These are phyloP conservation scores for Trichoderma pleuroti DNA, from an alignment of 2,329 filamentous ascomycete genomes.

Conservation along the genomic window DNA sequence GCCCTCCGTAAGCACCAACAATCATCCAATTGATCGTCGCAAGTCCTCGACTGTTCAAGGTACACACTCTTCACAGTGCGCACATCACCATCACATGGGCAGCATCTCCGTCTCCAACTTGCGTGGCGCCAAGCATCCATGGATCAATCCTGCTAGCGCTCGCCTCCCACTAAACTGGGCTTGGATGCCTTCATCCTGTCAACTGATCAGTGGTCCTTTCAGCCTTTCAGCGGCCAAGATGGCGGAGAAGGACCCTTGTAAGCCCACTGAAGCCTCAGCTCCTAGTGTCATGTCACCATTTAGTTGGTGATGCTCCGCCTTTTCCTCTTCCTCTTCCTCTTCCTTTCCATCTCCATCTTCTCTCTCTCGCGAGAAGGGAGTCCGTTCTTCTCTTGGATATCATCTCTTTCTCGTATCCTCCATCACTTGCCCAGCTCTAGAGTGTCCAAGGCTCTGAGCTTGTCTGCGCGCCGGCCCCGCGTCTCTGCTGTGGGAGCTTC, in stretches of 20 bases:
- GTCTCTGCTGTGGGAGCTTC: background rate
- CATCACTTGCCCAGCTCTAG: background rate
- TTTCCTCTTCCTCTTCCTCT: background rate
- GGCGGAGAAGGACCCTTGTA: slow-evolving; percentile 4
- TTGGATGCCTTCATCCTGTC: background rate
- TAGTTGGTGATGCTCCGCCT: background rate
- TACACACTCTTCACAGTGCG: background rate
- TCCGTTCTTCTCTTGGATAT: background rate
- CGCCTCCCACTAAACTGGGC: background rate
- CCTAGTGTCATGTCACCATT: background rate
- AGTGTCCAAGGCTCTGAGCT: background rate
- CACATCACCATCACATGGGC: background rate
- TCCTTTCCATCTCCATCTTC: background rate
- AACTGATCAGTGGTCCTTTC: slow-evolving; percentile 4
- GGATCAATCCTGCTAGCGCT: background rate
- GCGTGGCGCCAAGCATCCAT: slow-evolving; percentile 10
- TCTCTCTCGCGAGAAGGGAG: background rate
- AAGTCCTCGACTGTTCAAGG: background rate
- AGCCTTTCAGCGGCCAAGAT: background rate
- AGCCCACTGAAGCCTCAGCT: background rate
- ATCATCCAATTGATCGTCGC: background rate
- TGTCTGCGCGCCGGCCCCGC: background rate
- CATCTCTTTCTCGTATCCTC: background rate
- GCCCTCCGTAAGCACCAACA: background rate
- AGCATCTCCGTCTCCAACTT: background rate